Percentiles rank a stretch among this genome's conserved stretches.
Conservation (phyloP, 768 basidiomycete species). For the Agrocybe pediades region DNA sequence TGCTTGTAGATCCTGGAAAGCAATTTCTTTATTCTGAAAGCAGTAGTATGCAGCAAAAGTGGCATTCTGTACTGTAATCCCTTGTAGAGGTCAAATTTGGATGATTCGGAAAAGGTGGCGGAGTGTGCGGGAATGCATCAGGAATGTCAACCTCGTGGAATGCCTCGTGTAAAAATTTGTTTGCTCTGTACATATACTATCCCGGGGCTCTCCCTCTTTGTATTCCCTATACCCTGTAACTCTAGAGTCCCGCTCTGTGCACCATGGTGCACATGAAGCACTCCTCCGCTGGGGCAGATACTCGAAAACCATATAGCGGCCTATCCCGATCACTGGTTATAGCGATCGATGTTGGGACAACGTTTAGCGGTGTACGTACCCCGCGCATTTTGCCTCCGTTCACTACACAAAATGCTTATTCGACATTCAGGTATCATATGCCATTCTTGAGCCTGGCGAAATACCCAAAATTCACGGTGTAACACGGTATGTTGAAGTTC, state of each 20-base stretch:
- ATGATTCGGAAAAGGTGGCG: neutral
- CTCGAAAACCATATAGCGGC: constrained; percentile 75
- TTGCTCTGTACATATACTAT: constrained; percentile 20
- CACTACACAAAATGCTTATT: constrained; percentile 9
- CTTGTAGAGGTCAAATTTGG: neutral
- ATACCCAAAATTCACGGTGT: constrained; percentile 82
- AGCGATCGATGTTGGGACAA: constrained; percentile 82
- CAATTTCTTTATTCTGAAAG: no score
- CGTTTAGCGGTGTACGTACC: constrained; percentile 69
- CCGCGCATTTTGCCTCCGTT: constrained; percentile 1
- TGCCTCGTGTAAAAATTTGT: constrained; percentile 24
- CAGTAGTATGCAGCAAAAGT: no score
- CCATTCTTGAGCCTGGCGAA: constrained; percentile 79
- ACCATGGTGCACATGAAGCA: constrained; percentile 46
- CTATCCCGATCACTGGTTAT: constrained; percentile 66
- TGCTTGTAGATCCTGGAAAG: no score
- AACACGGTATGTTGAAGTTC: constrained; percentile 54
- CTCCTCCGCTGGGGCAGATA: constrained; percentile 41
- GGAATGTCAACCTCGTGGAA: constrained; percentile 20
- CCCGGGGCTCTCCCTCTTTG: constrained; percentile 8
- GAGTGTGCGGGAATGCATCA: constrained; percentile 11
- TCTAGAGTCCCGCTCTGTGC: constrained; percentile 5
- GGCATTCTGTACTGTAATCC: no score
- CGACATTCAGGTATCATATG: constrained; percentile 61
- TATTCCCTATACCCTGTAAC: constrained; percentile 1